Conservation (phyloP, 192 early-diverging fungal species). For the Coemansia sp. region DNA sequence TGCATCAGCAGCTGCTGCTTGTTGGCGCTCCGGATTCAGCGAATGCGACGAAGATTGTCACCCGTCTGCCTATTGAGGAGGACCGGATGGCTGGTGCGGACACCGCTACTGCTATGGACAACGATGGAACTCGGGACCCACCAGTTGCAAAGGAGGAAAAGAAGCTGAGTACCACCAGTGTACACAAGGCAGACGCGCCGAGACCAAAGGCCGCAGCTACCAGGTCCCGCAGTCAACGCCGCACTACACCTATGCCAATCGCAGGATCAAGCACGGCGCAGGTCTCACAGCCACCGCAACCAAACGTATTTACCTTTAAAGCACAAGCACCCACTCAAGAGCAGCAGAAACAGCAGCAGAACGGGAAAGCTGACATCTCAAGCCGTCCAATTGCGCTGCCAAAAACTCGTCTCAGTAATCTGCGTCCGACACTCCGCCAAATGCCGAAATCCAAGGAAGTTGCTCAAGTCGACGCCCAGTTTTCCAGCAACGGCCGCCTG, state of each 20-base stretch:
- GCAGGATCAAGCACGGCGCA: background rate
- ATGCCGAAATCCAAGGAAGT: constrained; percentile 44
- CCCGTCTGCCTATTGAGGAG: constrained; percentile 12
- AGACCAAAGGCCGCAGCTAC: background rate
- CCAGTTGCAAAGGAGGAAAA: no score
- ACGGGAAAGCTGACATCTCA: background rate
- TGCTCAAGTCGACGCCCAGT: constrained; percentile 15
- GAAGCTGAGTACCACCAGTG: background rate
- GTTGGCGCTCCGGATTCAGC: constrained; percentile 17
- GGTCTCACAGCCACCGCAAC: background rate
- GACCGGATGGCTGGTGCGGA: background rate
- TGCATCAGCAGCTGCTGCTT: constrained; percentile 37
- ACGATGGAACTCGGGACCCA: background rate
- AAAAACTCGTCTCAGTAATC: constrained; percentile 32
- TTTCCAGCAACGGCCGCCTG: constrained; percentile 16
- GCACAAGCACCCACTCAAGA: background rate
- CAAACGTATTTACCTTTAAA: background rate
- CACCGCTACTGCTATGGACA: background rate
- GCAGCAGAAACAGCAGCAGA: constrained; percentile 8
- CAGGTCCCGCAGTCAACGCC: background rate
- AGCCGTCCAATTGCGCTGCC: constrained; percentile 34
- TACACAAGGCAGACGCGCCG: background rate
- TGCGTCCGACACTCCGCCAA: constrained; percentile 37
- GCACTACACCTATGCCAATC: background rate
- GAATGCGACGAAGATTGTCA: constrained; percentile 15